A percentile compares a stretch with the other conserved stretches of the same genome.
These are phyloP conservation scores for Monosporascus cannonballus DNA, from an alignment of 2,329 filamentous ascomycete genomes.

Conservation along the genomic window DNA sequence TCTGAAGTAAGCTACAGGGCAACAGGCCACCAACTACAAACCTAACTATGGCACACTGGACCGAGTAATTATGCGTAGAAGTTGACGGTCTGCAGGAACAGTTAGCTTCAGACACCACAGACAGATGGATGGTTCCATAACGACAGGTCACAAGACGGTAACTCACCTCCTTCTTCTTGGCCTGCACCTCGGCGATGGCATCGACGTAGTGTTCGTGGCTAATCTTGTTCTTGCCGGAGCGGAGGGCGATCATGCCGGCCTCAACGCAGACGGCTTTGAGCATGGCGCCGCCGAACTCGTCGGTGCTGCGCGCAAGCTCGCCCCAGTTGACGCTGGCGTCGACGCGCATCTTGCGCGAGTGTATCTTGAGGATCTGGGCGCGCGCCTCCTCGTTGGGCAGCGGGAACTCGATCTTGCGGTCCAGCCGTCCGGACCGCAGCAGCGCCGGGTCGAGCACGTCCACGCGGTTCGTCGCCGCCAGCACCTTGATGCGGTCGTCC, in stretches of 20 bases:
- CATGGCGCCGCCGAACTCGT: conserved; percentile 97
- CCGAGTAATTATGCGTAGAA: conserved; percentile 31
- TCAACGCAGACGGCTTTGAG: conserved; percentile 98
- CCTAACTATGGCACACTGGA: background rate
- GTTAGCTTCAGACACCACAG: conserved; percentile 17
- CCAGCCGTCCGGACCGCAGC: conserved; percentile 83
- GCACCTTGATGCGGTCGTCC: conserved; percentile 92
- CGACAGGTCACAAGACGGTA: background rate
- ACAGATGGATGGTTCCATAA: background rate
- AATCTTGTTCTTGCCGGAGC: conserved; percentile 93
- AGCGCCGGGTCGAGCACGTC: conserved; percentile 90
- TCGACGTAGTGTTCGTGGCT: conserved; percentile 98
- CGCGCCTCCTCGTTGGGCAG: conserved; percentile 96
- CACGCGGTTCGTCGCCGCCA: conserved; percentile 90
- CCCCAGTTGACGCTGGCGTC: conserved; percentile 92
- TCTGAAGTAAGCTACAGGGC: background rate
- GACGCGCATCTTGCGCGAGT: conserved; percentile 97
- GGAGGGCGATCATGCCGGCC: conserved; percentile 96
- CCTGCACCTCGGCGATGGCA: conserved; percentile 92
- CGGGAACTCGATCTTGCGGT: conserved; percentile 97
- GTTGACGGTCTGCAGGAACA: conserved; percentile 43
- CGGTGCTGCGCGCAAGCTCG: conserved; percentile 90
- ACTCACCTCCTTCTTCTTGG: conserved; percentile 86
- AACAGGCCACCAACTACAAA: background rate
- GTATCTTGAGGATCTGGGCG: conserved; percentile 94